Percentiles rank a stretch among this genome's conserved stretches.
These are phyloP conservation scores for Parmales sp. DNA, from an alignment of 108 stramenopile species.

Conservation along the genomic window DNA sequence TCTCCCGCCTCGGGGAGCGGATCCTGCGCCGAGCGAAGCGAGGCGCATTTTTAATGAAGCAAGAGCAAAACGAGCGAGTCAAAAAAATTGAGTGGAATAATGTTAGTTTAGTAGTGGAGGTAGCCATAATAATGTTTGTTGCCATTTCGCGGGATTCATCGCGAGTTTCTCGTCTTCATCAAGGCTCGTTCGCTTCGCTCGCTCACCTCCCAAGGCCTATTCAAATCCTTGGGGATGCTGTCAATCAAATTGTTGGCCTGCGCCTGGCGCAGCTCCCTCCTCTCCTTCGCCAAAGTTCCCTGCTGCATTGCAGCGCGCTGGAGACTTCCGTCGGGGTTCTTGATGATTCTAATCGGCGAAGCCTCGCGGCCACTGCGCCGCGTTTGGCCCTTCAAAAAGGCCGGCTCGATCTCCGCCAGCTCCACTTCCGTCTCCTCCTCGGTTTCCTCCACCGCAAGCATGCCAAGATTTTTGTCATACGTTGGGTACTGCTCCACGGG, in stretches of 20 bases:
- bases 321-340: constrained; percentile 94
- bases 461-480: constrained; percentile 82
- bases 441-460: constrained; percentile 83
- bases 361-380: constrained; percentile 57
- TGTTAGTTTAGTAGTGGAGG: no score
- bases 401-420: constrained; percentile 85
- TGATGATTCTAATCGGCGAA: constrained; percentile 79
- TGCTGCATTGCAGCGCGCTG: constrained; percentile 95
- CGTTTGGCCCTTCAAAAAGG: constrained; percentile 90
- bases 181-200: no score
- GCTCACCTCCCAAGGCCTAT: constrained; percentile 95
- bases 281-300: constrained; percentile 80
- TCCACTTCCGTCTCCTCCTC: constrained; percentile 94
- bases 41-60: no score
- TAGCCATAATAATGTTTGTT: no score
- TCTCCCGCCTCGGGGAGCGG: constrained; percentile 93
- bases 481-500: constrained; percentile 92
- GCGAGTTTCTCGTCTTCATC: no score
- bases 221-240: constrained; percentile 93
- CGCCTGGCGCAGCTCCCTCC: constrained; percentile 86
- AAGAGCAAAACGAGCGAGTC: no score
- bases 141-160: no score
- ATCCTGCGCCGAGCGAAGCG: no score
- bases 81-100: no score
- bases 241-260: constrained; percentile 94